phyloP scores from a whole-genome alignment of 768 basidiomycete species.

The Mycena rosella region DNA sequence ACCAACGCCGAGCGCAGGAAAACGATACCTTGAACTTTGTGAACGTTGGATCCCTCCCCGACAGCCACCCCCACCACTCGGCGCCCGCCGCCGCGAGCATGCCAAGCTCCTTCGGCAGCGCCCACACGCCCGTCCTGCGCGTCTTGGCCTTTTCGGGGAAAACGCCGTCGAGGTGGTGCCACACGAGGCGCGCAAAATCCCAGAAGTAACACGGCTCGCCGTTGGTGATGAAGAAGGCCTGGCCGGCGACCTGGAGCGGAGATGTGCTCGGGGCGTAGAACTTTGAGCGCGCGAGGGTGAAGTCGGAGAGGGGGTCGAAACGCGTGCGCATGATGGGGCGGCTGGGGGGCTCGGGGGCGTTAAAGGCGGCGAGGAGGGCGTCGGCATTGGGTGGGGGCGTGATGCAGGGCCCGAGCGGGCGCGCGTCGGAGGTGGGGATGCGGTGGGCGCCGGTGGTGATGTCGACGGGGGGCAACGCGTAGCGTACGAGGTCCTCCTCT shows the following conservation, averaged over 20 bases:
- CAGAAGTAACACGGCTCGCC: conserved; percentile 97
- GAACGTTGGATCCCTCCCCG: conserved; percentile 86
- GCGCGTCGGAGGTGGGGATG: conserved; percentile 83
- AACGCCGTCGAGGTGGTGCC: conserved; percentile 73
- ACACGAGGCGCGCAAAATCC: conserved; percentile 90
- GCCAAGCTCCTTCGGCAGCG: conserved; percentile 75
- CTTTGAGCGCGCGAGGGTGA: conserved; percentile 66
- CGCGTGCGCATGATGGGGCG: conserved; percentile 79
- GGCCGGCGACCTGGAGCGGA: conserved; percentile 88
- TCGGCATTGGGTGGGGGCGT: conserved; percentile 70
- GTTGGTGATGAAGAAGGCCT: conserved; percentile 97
- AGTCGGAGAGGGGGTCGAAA: conserved; percentile 83
- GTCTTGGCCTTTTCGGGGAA: conserved; percentile 66
- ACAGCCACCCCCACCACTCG: conserved; percentile 80
- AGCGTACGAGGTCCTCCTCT: conserved; percentile 58
- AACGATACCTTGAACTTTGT: conserved; percentile 88
- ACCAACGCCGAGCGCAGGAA: conserved; percentile 84
- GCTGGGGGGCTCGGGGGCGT: conserved; percentile 54
- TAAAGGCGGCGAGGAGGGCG: conserved; percentile 68
- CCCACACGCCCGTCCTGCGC: conserved; percentile 51
- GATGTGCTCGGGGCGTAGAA: conserved; percentile 57
- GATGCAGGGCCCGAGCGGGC: conserved; percentile 87
- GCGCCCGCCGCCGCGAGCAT: conserved; percentile 76
- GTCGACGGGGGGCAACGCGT: conserved; percentile 71
- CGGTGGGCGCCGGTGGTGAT: conserved; percentile 74